Percentiles rank a stretch among this genome's conserved stretches.
Evolutionary conservation across 1,284 basidiomycete species (phyloP).

Genomic region (Irpex sp.): DNA sequence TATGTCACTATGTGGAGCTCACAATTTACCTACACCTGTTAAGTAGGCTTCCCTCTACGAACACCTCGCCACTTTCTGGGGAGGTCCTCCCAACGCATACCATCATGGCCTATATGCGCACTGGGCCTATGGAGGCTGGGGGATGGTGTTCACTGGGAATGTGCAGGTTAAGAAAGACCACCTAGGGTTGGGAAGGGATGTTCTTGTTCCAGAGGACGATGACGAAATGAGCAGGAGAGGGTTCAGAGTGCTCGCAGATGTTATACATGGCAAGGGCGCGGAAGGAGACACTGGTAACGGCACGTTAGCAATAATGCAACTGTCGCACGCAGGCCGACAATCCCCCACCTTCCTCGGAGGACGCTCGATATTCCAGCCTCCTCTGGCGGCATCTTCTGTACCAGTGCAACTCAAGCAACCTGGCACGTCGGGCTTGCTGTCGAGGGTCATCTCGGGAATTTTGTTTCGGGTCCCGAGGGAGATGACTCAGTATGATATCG

Average conservation of each 20-base stretch:
- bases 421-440: slow-evolving; percentile 13
- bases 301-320: slow-evolving; percentile 71
- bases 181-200: slow-evolving; percentile 79
- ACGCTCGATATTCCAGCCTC: slow-evolving; percentile 51
- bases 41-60: slow-evolving; percentile 81
- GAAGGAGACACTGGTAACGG: background rate
- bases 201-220: slow-evolving; percentile 53
- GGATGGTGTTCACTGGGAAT: slow-evolving; percentile 90
- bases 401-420: slow-evolving; percentile 38
- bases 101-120: slow-evolving; percentile 69
- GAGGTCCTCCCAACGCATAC: slow-evolving; percentile 68
- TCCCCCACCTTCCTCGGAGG: slow-evolving; percentile 74
- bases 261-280: slow-evolving; percentile 40
- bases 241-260: slow-evolving; percentile 48
- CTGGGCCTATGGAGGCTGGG: slow-evolving; percentile 83
- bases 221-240: slow-evolving; percentile 37
- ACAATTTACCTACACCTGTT: too few relatives aligned
- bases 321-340: slow-evolving; percentile 87
- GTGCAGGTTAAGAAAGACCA: slow-evolving; percentile 74
- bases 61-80: slow-evolving; percentile 63
- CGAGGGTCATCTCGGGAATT: background rate
- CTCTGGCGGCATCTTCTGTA: slow-evolving; percentile 74
- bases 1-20: too few relatives aligned
- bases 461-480: slow-evolving; percentile 64
- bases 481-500: slow-evolving; percentile 62